phyloP scores from a whole-genome alignment of 2,329 filamentous ascomycete species.

The Endocalyx cinctus region DNA sequence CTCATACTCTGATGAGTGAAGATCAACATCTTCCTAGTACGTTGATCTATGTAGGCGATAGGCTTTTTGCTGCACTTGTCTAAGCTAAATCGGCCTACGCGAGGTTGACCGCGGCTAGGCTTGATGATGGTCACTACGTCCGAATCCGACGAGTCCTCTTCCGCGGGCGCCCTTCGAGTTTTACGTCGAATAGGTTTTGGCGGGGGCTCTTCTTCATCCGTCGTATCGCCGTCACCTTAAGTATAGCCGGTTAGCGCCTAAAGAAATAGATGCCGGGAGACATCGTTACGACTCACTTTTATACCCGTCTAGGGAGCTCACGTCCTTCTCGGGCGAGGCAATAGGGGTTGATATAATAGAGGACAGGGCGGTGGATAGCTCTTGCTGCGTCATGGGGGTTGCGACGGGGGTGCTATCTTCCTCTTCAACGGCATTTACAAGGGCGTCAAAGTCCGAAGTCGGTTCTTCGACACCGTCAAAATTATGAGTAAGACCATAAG shows the following conservation, averaged over 20 bases:
- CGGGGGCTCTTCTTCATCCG: constrained; percentile 52
- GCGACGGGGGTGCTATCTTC: constrained; percentile 37
- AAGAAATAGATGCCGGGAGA: no score
- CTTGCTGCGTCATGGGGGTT: constrained; percentile 34
- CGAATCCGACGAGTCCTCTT: constrained; percentile 44
- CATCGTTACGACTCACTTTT: constrained; percentile 60
- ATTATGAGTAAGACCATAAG: constrained; percentile 42
- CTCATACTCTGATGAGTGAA: constrained; percentile 50
- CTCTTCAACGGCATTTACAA: constrained; percentile 32
- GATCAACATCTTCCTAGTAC: constrained; percentile 59
- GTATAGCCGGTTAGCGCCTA: no score
- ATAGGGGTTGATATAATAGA: constrained; percentile 29
- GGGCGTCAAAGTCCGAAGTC: constrained; percentile 39
- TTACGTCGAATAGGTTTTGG: constrained; percentile 46
- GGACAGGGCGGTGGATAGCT: constrained; percentile 24
- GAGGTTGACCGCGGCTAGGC: constrained; percentile 46
- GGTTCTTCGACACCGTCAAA: constrained; percentile 22
- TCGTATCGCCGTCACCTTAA: constrained; percentile 57
- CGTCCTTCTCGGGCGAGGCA: constrained; percentile 28
- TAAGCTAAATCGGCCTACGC: constrained; percentile 50
- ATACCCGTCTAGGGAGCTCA: constrained; percentile 50
- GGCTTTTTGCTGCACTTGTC: constrained; percentile 52
- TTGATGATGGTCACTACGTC: constrained; percentile 44
- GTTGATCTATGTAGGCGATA: constrained; percentile 53
- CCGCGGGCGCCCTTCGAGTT: constrained; percentile 35